Percentiles rank a stretch among this genome's conserved stretches.
Conservation (phyloP, 257 asterid species). For the Solanum medicagineum region DNA sequence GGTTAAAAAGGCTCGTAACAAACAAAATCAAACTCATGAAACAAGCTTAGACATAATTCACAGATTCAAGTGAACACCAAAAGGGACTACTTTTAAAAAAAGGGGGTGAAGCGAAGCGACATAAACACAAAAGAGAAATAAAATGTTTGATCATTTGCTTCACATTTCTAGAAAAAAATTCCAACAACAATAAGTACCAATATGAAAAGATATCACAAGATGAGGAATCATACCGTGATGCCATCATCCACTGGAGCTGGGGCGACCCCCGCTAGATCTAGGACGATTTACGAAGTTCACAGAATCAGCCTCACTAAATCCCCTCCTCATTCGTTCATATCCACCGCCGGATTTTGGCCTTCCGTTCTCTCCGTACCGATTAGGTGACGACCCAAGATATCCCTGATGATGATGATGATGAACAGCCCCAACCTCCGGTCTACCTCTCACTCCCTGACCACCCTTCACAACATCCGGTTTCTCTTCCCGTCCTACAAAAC, state of each 20-base stretch:
- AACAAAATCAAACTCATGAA: background rate
- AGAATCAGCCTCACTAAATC: constrained; percentile 26
- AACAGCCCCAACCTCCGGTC: constrained; percentile 21
- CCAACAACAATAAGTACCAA: background rate
- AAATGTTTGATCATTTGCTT: background rate
- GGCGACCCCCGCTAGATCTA: constrained; percentile 43
- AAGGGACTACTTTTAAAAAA: background rate
- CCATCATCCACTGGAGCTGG: constrained; percentile 49
- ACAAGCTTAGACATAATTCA: background rate
- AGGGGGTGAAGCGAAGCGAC: background rate
- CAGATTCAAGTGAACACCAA: background rate
- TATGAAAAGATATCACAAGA: background rate
- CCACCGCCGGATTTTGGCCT: constrained; percentile 79
- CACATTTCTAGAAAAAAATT: background rate
- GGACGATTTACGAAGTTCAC: constrained; percentile 27
- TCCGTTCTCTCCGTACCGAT: constrained; percentile 22
- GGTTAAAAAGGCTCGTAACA: background rate
- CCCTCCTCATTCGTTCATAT: constrained; percentile 33
- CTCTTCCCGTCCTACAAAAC: constrained; percentile 67
- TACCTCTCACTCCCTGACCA: constrained; percentile 23
- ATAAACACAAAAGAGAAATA: background rate
- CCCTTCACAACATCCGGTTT: constrained; percentile 16
- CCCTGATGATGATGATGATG: constrained; percentile 13
- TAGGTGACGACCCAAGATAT: constrained; percentile 17
- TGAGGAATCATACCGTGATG: constrained; percentile 17